Conservation (phyloP, 2,329 filamentous ascomycete species). For the Pezicula rhizophila region DNA sequence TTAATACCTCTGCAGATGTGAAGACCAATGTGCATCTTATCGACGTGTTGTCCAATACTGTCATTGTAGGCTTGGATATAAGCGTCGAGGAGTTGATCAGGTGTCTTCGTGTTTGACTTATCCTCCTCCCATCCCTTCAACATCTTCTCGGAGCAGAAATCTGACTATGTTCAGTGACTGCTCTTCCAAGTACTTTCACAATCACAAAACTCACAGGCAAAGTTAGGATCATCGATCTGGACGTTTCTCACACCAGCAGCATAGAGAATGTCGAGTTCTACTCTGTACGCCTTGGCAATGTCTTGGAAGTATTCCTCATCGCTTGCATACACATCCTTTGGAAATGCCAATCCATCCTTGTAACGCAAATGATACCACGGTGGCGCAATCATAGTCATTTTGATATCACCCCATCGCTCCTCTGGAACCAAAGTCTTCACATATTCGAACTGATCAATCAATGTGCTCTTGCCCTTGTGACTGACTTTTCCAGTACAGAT, state of each 20-base stretch:
- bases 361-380: conserved; percentile 66
- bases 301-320: conserved; percentile 50
- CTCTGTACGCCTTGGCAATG: conserved; percentile 46
- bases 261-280: conserved; percentile 48
- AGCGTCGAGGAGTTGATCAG: conserved; percentile 66
- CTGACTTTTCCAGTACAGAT: conserved; percentile 41
- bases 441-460: conserved; percentile 41
- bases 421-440: conserved; percentile 55
- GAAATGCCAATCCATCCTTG: conserved; percentile 45
- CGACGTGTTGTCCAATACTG: conserved; percentile 54
- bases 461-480: conserved; percentile 36
- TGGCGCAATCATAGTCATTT: conserved; percentile 62
- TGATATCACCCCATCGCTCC: conserved; percentile 59
- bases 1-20: conserved; percentile 62
- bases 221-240: conserved; percentile 51
- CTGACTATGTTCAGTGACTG: conserved; percentile 29
- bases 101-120: conserved; percentile 43
- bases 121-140: conserved; percentile 64
- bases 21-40: conserved; percentile 71
- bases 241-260: conserved; percentile 47
- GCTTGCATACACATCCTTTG: conserved; percentile 43
- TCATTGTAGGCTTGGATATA: conserved; percentile 77
- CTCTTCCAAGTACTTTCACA: background rate
- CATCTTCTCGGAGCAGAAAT: conserved; percentile 71
- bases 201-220: conserved; percentile 50